Percentiles rank a stretch among this genome's conserved stretches.
phyloP scores from a whole-genome alignment of 2,329 filamentous ascomycete genomes.

The Aureobasidium zeae region DNA sequence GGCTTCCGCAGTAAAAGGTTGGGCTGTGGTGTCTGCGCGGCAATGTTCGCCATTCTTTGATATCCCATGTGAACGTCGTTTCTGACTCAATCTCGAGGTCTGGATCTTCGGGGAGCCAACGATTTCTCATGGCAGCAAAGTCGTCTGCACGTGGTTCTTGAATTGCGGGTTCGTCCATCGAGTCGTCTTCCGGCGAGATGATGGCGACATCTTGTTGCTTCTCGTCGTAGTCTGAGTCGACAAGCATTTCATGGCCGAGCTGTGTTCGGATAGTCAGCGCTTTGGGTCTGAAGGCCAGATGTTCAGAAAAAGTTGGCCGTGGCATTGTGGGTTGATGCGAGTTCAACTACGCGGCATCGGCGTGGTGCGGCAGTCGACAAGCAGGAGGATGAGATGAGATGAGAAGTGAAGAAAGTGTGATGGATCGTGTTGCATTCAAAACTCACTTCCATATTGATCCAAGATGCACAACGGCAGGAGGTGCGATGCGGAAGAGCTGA shows the following conservation, averaged over 20 bases:
- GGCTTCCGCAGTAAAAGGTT: conserved; percentile 73
- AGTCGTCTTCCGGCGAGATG: conserved; percentile 51
- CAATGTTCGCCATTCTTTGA: conserved; percentile 70
- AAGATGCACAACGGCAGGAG: not conserved
- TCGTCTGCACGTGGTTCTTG: conserved; percentile 48
- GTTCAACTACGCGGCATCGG: conserved; percentile 3
- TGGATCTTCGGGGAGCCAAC: conserved; percentile 64
- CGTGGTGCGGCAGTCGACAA: not conserved
- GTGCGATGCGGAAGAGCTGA: not conserved
- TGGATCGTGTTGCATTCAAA: not conserved
- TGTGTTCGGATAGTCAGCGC: conserved; percentile 25
- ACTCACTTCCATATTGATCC: conserved; percentile 14
- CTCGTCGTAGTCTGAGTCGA: conserved; percentile 54
- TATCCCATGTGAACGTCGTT: conserved; percentile 72
- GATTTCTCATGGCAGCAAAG: conserved; percentile 73
- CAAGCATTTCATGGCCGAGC: conserved; percentile 54
- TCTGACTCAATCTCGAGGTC: conserved; percentile 76
- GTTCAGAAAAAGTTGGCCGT: not conserved
- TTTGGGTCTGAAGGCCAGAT: not conserved
- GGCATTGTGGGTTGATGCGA: too few relatives aligned
- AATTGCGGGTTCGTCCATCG: conserved; percentile 39
- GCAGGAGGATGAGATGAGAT: conserved; percentile 12
- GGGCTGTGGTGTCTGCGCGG: conserved; percentile 80
- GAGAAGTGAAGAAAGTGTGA: not conserved
- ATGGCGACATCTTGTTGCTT: conserved; percentile 49